A percentile compares a stretch with the other conserved stretches of the same genome.
phyloP scores from a whole-genome alignment of 108 stramenopile genomes.

The Schizochytrium sp. region DNA sequence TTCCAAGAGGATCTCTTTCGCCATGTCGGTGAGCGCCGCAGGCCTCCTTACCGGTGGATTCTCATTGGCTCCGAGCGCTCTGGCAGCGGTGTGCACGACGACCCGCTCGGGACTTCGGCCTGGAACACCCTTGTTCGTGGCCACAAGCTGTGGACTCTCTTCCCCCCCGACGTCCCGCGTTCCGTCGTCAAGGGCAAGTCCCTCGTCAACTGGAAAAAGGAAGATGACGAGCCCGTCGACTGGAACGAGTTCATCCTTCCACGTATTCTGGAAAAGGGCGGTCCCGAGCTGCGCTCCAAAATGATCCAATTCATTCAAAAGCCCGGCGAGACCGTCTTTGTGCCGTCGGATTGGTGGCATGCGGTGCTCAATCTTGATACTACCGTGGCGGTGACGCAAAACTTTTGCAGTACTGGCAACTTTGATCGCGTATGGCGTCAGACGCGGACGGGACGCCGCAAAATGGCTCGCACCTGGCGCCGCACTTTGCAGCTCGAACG shows the following conservation, averaged over 20 bases:
- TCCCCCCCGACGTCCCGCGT: slow-evolving; percentile 79
- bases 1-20: slow-evolving; percentile 86
- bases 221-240: slow-evolving; percentile 92
- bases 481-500: slow-evolving; percentile 27
- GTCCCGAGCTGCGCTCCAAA: not conserved
- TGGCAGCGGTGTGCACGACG: slow-evolving; percentile 87
- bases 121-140: slow-evolving; percentile 93
- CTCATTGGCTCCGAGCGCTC: slow-evolving; percentile 78
- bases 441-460: slow-evolving; percentile 77
- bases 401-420: slow-evolving; percentile 80
- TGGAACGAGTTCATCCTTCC: not conserved
- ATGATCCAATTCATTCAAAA: slow-evolving; percentile 88
- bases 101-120: slow-evolving; percentile 87
- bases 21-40: slow-evolving; percentile 71
- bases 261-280: slow-evolving; percentile 23
- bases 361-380: slow-evolving; percentile 89
- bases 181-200: slow-evolving; percentile 71
- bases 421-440: slow-evolving; percentile 85
- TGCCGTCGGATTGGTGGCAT: slow-evolving; percentile 97
- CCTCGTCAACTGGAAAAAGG: slow-evolving; percentile 39
- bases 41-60: slow-evolving; percentile 97
- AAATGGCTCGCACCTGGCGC: slow-evolving; percentile 83
- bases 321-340: slow-evolving; percentile 87
- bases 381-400: slow-evolving; percentile 91
- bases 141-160: slow-evolving; percentile 91